phyloP scores from a whole-genome alignment of 371 early-diverging fungal genomes.

The Smittium culicis region DNA sequence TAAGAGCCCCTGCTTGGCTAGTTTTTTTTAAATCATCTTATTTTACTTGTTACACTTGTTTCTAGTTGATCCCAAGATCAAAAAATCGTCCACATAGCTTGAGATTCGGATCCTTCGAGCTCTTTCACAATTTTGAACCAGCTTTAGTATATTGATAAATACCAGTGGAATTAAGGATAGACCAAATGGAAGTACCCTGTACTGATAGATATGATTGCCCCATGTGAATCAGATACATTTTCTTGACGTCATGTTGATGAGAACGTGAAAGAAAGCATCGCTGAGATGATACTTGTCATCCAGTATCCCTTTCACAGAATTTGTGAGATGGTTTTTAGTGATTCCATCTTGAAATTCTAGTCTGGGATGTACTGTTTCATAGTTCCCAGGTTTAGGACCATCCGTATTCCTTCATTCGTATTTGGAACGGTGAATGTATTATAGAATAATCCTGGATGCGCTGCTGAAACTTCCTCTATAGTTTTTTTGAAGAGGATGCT shows the following conservation, averaged over 20 bases:
- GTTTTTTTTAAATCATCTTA: constrained; percentile 16
- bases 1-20: constrained; percentile 4
- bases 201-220: background rate
- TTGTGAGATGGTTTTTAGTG: background rate
- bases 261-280: background rate
- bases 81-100: constrained; percentile 29
- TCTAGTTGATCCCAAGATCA: constrained; percentile 13
- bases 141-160: constrained; percentile 17
- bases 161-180: background rate
- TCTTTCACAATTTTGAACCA: constrained; percentile 23
- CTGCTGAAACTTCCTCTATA: background rate
- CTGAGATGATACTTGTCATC: background rate
- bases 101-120: constrained; percentile 23
- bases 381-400: background rate
- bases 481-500: background rate
- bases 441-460: background rate
- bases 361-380: background rate
- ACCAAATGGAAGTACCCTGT: background rate
- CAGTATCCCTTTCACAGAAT: background rate
- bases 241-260: background rate
- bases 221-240: background rate
- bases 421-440: background rate
- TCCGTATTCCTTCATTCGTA: background rate
- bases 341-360: background rate
- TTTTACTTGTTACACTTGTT: constrained; percentile 11